Base-by-base conservation (phyloP, 257 asterid species). In the Phtheirospermum japonicum region DNA sequence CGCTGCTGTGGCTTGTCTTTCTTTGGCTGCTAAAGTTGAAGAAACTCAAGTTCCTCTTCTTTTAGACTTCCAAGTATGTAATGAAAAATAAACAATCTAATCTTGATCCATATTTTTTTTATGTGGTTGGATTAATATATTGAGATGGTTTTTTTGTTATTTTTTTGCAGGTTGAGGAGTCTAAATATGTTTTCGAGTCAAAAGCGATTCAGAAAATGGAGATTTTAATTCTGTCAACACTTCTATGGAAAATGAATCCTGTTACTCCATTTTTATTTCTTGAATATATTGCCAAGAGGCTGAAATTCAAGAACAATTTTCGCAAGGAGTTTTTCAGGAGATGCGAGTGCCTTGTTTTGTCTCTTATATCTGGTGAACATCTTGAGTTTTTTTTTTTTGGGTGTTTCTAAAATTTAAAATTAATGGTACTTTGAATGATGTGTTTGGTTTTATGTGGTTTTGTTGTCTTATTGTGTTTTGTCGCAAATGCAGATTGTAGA, bases 221-320 rank as follows among this genome's bases (percentile, higher is more conserved):
- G 88, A 58, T 85, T 16, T 61, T 85, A 34, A 64, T 83, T 16
- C 79, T 85, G 7, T 80, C 88, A 2, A 77, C 88, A 2, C 79
- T 85, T 4, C 7, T 76, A 42, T 85, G 93, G 93, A 80, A 64
- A 85, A 85, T 85, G 90, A 80, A 83, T 60, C 90, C 90, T n/a
- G 84, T 85, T 0, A 85, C 86, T 14, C 80, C 90, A 9, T 46
- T 75, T 54, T 72, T 83, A 4, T 83, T 85, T 75, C 83, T 85
- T 61, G 90, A 85, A 54, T 74, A 42, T 23, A 73, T 79, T 43
- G 63, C 80, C 7, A 68, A 61, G 28, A 74, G 70, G 75, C 68
- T 83, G 4, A 77, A 65, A 4, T 64, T 80, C 56, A 42, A 61
- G 63, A 18, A 26, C 34, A 52, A 32, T 5, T 31, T 76, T 13